phyloP scores from a whole-genome alignment of 352 stramenopile genomes.

The Globisporangium cederbergense region DNA sequence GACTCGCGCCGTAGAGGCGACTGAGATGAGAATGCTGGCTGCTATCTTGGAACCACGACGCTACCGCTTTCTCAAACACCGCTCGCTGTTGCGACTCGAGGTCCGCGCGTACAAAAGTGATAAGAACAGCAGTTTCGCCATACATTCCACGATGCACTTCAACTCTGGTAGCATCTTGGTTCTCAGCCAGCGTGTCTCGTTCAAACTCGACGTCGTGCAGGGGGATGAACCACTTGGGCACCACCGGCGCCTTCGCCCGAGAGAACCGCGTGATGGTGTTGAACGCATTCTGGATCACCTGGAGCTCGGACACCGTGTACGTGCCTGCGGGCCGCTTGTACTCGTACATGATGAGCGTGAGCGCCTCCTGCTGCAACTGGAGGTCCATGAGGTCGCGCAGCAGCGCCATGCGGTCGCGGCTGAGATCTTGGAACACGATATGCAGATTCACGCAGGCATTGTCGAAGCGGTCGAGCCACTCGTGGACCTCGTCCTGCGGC shows the following conservation, averaged over 20 bases:
- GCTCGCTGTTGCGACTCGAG: background rate
- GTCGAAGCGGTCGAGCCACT: constrained; percentile 12
- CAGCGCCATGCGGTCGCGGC: constrained; percentile 13
- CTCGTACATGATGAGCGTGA: constrained; percentile 17
- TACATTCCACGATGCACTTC: background rate
- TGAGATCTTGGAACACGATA: constrained; percentile 3
- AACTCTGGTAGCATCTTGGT: background rate
- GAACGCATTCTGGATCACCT: constrained; percentile 16
- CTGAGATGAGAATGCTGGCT: background rate
- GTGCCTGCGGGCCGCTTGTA: constrained; percentile 5
- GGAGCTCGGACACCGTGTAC: constrained; percentile 2
- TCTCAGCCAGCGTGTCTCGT: background rate
- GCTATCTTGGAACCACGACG: constrained; percentile 1
- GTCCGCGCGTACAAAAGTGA: background rate
- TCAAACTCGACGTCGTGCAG: constrained; percentile 8
- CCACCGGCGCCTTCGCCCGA: constrained; percentile 7
- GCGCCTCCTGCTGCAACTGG: constrained; percentile 7
- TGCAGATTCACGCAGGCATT: constrained; percentile 10
- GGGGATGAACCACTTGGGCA: constrained; percentile 11
- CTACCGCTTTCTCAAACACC: background rate
- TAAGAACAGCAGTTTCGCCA: background rate
- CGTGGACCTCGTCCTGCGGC: constrained; percentile 7
- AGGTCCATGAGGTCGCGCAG: constrained; percentile 7
- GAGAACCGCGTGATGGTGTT: constrained; percentile 18
- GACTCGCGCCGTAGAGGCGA: constrained; percentile 5